Evolutionary conservation across 768 basidiomycete genomes (phyloP).

Genomic region (Suillus tomentosus): DNA sequence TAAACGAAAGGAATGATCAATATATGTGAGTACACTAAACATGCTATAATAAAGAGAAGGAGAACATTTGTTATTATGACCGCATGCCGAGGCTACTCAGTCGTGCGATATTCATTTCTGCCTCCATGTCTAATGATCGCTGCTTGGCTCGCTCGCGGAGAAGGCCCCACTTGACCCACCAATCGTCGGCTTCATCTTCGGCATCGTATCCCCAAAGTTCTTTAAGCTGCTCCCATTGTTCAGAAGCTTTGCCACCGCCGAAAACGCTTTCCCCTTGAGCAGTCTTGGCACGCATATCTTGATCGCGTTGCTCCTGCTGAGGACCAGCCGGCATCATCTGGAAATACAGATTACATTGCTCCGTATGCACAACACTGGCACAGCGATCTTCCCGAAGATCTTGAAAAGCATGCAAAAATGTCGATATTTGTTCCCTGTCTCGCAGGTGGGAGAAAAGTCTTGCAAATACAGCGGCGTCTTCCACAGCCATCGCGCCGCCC

Average conservation of each 20-base stretch:
- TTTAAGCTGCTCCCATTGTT: constrained; percentile 55
- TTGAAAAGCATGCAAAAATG: constrained; percentile 55
- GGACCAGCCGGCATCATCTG: constrained; percentile 46
- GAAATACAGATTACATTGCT: constrained; percentile 47
- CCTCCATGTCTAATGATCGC: constrained; percentile 22
- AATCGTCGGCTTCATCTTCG: constrained; percentile 59
- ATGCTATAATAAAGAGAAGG: neutral
- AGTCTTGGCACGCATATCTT: constrained; percentile 38
- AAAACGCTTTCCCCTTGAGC: constrained; percentile 50
- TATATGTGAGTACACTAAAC: constrained; percentile 3
- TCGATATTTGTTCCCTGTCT: constrained; percentile 47
- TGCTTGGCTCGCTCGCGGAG: constrained; percentile 41
- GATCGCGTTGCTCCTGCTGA: constrained; percentile 47
- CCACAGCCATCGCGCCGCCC: constrained; percentile 52
- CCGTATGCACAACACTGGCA: constrained; percentile 45
- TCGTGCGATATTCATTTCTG: constrained; percentile 15
- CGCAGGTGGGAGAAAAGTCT: constrained; percentile 58
- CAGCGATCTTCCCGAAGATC: constrained; percentile 59
- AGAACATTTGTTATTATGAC: neutral
- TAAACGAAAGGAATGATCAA: constrained; percentile 3
- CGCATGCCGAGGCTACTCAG: neutral
- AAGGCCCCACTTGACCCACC: constrained; percentile 63
- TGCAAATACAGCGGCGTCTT: constrained; percentile 64
- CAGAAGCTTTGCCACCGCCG: constrained; percentile 21
- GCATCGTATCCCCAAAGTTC: constrained; percentile 54